Conservation (phyloP, 2,329 filamentous ascomycete species). For the Herpotrichia juniperi region DNA sequence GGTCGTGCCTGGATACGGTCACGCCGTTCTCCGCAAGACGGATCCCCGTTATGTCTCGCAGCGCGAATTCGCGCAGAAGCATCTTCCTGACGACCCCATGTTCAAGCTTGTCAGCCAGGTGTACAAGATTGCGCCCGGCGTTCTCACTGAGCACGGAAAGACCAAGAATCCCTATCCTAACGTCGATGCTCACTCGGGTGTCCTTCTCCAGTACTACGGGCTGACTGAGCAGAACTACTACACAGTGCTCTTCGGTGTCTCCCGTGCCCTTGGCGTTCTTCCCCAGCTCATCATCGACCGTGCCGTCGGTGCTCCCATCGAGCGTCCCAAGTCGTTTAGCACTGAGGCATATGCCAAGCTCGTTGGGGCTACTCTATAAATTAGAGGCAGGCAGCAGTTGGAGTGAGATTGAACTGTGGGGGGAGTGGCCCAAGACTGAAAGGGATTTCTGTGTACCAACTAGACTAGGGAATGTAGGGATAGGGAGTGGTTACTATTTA, state of each 20-base stretch:
- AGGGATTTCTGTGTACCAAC: conserved; percentile 39
- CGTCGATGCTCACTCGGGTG: conserved; percentile 98
- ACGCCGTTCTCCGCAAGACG: conserved; percentile 99
- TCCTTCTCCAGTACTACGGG: conserved; percentile 99
- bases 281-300: conserved; percentile 99
- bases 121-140: conserved; percentile 98
- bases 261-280: conserved; percentile 95
- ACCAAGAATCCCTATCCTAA: conserved; percentile 99
- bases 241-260: conserved; percentile 99
- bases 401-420: conserved; percentile 3
- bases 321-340: conserved; percentile 98
- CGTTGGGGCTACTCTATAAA: conserved; percentile 85
- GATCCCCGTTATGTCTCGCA: conserved; percentile 98
- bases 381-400: conserved; percentile 3
- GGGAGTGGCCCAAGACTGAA: conserved; percentile 19
- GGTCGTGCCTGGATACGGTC: conserved; percentile 97
- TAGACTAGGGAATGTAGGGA: conserved; percentile 44
- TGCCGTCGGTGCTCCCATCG: conserved; percentile 93
- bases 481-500: conserved; percentile 30
- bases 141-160: conserved; percentile 99
- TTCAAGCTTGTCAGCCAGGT: conserved; percentile 99
- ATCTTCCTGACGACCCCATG: conserved; percentile 97
- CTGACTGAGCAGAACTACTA: conserved; percentile 99
- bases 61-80: conserved; percentile 93
- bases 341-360: conserved; percentile 97